These are phyloP conservation scores for Bacidia rubella DNA, from an alignment of 495 filamentous ascomycete species.

Conservation along the genomic window DNA sequence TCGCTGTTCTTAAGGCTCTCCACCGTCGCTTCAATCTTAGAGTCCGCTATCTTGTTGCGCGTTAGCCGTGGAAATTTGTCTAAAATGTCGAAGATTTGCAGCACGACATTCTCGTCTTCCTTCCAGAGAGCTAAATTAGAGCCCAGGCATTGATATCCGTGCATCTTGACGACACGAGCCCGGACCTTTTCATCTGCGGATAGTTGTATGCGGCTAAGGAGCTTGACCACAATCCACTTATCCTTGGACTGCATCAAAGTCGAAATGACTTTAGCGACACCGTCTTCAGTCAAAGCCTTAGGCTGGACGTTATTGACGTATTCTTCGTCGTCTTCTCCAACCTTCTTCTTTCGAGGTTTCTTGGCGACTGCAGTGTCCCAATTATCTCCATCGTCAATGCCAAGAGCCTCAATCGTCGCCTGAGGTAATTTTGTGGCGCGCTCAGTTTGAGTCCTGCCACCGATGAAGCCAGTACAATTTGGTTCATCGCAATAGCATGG, in stretches of 20 bases:
- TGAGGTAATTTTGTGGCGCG: conserved; percentile 83
- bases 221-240: conserved; percentile 97
- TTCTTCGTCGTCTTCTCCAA: conserved; percentile 88
- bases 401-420: conserved; percentile 85
- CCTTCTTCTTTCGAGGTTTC: conserved; percentile 86
- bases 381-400: conserved; percentile 82
- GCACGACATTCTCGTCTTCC: conserved; percentile 73
- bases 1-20: conserved; percentile 50
- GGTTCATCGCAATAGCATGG: conserved; percentile 92
- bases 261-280: conserved; percentile 95
- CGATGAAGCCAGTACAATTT: conserved; percentile 93
- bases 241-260: conserved; percentile 98
- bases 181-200: conserved; percentile 78
- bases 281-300: conserved; percentile 70
- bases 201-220: conserved; percentile 79
- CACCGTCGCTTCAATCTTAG: conserved; percentile 83
- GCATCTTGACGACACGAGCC: conserved; percentile 86
- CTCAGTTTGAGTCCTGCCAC: conserved; percentile 94
- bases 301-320: conserved; percentile 85
- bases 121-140: conserved; percentile 69
- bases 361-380: conserved; percentile 85
- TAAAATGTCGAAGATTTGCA: conserved; percentile 84
- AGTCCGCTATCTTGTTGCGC: conserved; percentile 92
- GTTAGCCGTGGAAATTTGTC: conserved; percentile 81
- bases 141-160: conserved; percentile 91